A percentile compares a stretch with the other conserved stretches of the same genome.
These are phyloP conservation scores for Vigna angularis DNA, from an alignment of 306 rosid species.

Conservation along the genomic window DNA sequence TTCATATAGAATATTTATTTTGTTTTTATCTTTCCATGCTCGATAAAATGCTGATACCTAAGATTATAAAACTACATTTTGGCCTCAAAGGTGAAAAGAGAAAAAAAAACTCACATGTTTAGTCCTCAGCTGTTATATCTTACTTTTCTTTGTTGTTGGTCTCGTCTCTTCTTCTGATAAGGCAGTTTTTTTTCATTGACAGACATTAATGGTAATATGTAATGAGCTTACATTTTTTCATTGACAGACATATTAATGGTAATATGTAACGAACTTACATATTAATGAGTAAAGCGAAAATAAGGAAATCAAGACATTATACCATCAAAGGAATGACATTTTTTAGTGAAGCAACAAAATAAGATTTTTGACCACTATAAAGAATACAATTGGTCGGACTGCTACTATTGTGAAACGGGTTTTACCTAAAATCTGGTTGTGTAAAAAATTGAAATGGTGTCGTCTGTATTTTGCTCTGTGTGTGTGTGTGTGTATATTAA, in stretches of 20 bases:
- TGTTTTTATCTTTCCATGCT: background rate
- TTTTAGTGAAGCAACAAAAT: background rate
- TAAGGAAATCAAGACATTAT: background rate
- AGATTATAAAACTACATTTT: background rate
- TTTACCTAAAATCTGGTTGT: background rate
- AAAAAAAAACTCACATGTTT: background rate
- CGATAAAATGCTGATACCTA: slow-evolving; percentile 15
- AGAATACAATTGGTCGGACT: slow-evolving; percentile 3
- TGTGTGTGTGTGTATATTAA: too few species aligned
- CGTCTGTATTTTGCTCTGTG: background rate
- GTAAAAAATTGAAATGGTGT: background rate
- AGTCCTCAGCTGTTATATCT: slow-evolving; percentile 12
- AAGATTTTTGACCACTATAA: background rate
- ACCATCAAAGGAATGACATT: background rate
- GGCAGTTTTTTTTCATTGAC: background rate
- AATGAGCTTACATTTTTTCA: background rate
- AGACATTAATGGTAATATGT: background rate
- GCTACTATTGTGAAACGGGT: background rate
- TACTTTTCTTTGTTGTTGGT: slow-evolving; percentile 6
- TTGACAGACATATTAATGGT: background rate
- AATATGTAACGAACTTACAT: background rate
- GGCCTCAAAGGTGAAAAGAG: slow-evolving; percentile 20
- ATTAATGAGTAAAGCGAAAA: background rate
- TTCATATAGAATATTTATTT: slow-evolving; percentile 4
- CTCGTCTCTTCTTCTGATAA: slow-evolving; percentile 6